Evolutionary conservation across 352 stramenopile species (phyloP), one percentile per base, ranked within the genome.

Genomic region (Globisporangium heterothallicum): DNA sequence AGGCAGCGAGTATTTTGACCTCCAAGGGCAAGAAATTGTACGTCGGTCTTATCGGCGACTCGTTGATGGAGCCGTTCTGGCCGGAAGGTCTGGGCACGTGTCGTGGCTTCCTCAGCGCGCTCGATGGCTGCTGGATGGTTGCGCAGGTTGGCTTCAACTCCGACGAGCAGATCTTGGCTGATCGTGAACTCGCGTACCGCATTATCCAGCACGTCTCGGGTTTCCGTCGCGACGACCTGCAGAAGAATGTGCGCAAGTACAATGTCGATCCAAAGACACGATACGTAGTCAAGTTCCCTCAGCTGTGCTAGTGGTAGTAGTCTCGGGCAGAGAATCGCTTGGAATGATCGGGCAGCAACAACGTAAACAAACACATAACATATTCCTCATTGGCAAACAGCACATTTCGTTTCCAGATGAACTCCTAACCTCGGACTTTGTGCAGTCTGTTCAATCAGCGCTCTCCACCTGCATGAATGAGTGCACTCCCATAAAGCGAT

Each of bases 31-130:
- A 85, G 70, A 92, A 92, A 52, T 60, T 91, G 26, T 89, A 86
- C 57, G 78, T 88, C 25, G 78, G 80, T 0, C 60, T 90, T 22
- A 84, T 94, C 22, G 83, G 83, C 24, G 83, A 94, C 42, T 70
- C 80, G 34, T 62, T 94, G 32, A 84, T 94, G 44, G 83, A 94
- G 57, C 83, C 83, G 30, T 94, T 94, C 69, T 94, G 83, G 83
- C 83, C 80, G 3, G 80, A 94, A 46, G 83, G 83, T 6, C 68
- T 94, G 9, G 83, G 83, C 54, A 89, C 78, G 25, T 92, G 84
- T 42, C 78, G 83, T 22, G 83, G 83, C 45, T 94, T 94, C 65
- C 67, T 92, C 43, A 73, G 78, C 19, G 83, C 78, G 7, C 67
- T 94, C 34, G 81, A 94, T 42, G 74, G 63, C 14, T 80, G 76